phyloP scores from a whole-genome alignment of 2,329 filamentous ascomycete species.

The Diaporthe citriasiana region DNA sequence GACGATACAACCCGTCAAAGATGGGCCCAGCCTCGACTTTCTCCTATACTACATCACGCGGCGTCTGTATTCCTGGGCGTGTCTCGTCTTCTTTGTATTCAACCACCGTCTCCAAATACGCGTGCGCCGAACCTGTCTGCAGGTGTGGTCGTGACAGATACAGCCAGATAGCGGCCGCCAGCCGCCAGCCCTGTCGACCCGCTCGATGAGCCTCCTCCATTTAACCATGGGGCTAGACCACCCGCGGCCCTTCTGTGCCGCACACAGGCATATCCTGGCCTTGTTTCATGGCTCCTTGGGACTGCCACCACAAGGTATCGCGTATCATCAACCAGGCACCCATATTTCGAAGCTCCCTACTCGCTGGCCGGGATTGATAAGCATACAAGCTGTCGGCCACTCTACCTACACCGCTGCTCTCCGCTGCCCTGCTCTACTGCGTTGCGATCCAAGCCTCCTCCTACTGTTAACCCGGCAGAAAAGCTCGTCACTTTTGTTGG shows the following conservation, averaged over 20 bases:
- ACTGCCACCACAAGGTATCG: neutral
- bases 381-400: constrained; percentile 5
- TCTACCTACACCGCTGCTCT: constrained; percentile 20
- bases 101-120: neutral
- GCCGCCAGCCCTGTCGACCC: constrained; percentile 18
- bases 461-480: neutral
- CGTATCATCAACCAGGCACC: constrained; percentile 25
- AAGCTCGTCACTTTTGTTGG: neutral
- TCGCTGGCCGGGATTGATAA: constrained; percentile 9
- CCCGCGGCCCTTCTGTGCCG: constrained; percentile 10
- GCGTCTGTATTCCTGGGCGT: neutral
- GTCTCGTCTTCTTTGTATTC: neutral
- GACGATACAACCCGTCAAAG: neutral
- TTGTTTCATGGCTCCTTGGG: constrained; percentile 7
- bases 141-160: neutral
- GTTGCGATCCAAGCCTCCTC: constrained; percentile 13
- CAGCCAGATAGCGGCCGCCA: constrained; percentile 18
- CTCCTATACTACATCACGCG: neutral
- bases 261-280: constrained; percentile 18
- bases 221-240: constrained; percentile 18
- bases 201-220: constrained; percentile 19
- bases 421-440: neutral
- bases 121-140: neutral
- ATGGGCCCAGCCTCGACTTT: neutral
- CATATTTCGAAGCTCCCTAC: constrained; percentile 15